These are phyloP conservation scores for Chloranthus sessilifolius DNA, from an alignment of 164 flowering plant genomes.

Conservation along the genomic window DNA sequence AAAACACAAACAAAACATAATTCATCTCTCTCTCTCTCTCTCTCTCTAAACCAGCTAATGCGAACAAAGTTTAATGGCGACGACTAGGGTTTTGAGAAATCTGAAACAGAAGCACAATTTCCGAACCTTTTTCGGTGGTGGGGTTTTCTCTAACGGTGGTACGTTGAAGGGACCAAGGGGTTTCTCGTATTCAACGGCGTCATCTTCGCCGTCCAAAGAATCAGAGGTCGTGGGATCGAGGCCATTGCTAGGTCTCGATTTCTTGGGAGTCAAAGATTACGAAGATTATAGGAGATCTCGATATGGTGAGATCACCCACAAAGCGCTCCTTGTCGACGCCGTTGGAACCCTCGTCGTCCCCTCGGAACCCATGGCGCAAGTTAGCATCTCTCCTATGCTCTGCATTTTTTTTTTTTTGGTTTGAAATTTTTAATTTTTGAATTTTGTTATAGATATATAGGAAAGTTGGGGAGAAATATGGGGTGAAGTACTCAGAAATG, in stretches of 20 bases:
- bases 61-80: too few relatives aligned
- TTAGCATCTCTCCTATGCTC: constrained; percentile 7
- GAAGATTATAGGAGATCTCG: constrained; percentile 68
- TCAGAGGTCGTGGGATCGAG: constrained; percentile 13
- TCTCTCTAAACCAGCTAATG: too few relatives aligned
- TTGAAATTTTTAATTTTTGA: background rate
- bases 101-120: too few relatives aligned
- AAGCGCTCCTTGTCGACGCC: constrained; percentile 87
- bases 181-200: constrained; percentile 18
- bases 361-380: constrained; percentile 96
- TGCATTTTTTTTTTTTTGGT: background rate
- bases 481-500: constrained; percentile 71
- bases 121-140: too few relatives aligned
- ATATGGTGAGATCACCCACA: constrained; percentile 86
- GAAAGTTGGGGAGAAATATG: constrained; percentile 89
- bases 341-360: constrained; percentile 92
- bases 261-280: constrained; percentile 59
- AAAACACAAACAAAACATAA: too few relatives aligned
- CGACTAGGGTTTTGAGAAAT: too few relatives aligned
- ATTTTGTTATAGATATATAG: constrained; percentile 57
- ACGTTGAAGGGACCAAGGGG: too few relatives aligned
- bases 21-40: too few relatives aligned
- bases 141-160: too few relatives aligned
- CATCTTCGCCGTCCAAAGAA: constrained; percentile 17
- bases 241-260: constrained; percentile 23